Base-by-base conservation (phyloP, 345 rosid genomes). In the Lepidium sativum region DNA sequence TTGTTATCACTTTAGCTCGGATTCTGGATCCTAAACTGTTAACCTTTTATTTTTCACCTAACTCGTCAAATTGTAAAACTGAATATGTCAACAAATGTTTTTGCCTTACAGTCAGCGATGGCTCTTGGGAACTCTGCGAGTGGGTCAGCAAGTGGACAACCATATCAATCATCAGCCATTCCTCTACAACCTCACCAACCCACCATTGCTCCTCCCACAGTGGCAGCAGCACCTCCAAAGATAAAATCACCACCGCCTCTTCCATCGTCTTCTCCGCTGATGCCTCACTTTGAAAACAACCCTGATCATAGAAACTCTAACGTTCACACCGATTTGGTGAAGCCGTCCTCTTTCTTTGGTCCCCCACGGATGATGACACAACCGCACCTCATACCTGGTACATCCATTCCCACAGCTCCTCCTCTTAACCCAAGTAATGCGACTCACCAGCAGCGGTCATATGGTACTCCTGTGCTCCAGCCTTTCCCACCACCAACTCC, bases 401-500 rank as follows among this genome's bases (percentile, higher is more conserved):
- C 86, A 32, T 76, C 87, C 18, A 44, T 76, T 57, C 85, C 86
- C 16, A 72, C 80, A 60, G 84, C 85, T 56, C 83, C 95, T 76
- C 81, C 82, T 17, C 84, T 75, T 39, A 87, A 78, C 63, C 81
- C 78, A 57, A 51, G 50, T 51, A 65, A 53, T 29, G 76, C 90
- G 11, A 65, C 33, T 50, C 78, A 63, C 70, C 72, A 79, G 47
- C 94, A 85, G 41, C 87, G 87, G n/a, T 63, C 77, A 4, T 85
- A 84, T 67, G 96, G 94, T 69, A 71, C 96, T 60, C 98, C 95
- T 16, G 63, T 90, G 70, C 96, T 86, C 74, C 98, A 92, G 71
- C 90, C 98, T 25, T 92, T 89, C 74, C 97, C 97, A 52, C 98
- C 97, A 23, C 98, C 97, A 10, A 82, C 78, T 45, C 97, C 98